phyloP scores from a whole-genome alignment of 78 protist species.

The Cavenderia fasciculata region DNA sequence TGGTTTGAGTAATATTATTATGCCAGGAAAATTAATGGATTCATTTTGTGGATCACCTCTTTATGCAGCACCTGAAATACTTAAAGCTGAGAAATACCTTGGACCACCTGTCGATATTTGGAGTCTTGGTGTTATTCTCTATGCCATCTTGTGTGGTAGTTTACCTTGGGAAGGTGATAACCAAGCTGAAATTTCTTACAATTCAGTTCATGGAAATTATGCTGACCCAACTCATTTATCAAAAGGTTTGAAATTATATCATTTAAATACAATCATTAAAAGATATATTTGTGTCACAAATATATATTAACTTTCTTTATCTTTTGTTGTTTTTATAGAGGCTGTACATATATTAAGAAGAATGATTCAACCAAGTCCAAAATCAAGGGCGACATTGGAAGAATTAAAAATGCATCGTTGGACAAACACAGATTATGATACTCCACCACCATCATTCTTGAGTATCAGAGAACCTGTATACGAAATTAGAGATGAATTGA shows the following conservation, averaged over 20 bases:
- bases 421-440: constrained; percentile 69
- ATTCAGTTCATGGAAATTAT: constrained; percentile 44
- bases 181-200: constrained; percentile 56
- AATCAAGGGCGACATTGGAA: constrained; percentile 67
- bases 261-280: no score
- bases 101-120: constrained; percentile 88
- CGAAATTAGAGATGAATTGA: constrained; percentile 49
- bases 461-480: constrained; percentile 63
- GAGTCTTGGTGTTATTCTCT: constrained; percentile 80
- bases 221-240: constrained; percentile 53
- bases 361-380: constrained; percentile 70
- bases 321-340: not conserved
- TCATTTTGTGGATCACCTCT: constrained; percentile 89
- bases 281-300: no score
- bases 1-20: constrained; percentile 81
- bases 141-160: constrained; percentile 55
- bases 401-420: constrained; percentile 69
- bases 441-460: constrained; percentile 45
- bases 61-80: constrained; percentile 91
- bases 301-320: not conserved
- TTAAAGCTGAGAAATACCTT: constrained; percentile 73
- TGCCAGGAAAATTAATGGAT: constrained; percentile 79
- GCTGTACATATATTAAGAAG: constrained; percentile 51
- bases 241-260: not conserved
- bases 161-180: constrained; percentile 70